Evolutionary conservation across 495 filamentous ascomycete genomes (phyloP).

Genomic region (Aspergillus leporis): DNA sequence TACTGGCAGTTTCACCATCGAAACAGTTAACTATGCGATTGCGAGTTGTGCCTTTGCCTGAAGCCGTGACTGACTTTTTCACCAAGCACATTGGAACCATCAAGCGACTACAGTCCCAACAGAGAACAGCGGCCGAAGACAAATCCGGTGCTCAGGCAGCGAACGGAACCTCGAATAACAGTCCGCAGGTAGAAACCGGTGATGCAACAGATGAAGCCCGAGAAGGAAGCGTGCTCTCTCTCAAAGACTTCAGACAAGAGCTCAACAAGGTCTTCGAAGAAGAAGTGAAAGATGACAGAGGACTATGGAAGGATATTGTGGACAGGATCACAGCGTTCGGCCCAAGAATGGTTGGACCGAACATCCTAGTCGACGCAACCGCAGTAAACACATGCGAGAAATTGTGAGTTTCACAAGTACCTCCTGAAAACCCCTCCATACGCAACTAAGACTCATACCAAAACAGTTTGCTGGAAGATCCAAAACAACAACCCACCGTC

Average conservation of each 20-base stretch:
- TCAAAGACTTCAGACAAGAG: conserved; percentile 73
- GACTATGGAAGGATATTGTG: conserved; percentile 74
- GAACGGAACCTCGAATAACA: conserved; percentile 28
- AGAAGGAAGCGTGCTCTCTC: conserved; percentile 57
- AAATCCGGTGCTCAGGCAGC: conserved; percentile 38
- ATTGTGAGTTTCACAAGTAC: conserved; percentile 56
- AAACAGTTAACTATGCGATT: conserved; percentile 81
- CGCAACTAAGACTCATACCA: conserved; percentile 17
- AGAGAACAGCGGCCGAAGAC: conserved; percentile 45
- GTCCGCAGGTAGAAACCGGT: conserved; percentile 30
- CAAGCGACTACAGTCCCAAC: conserved; percentile 74
- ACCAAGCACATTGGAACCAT: conserved; percentile 74
- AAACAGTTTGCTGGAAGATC: conserved; percentile 40
- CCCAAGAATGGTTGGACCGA: conserved; percentile 80
- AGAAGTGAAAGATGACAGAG: conserved; percentile 60
- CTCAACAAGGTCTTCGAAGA: conserved; percentile 65
- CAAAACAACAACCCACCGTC: conserved; percentile 32
- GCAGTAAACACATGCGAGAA: conserved; percentile 68
- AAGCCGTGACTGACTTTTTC: conserved; percentile 80
- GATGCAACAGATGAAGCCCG: conserved; percentile 50
- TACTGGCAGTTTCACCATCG: conserved; percentile 72
- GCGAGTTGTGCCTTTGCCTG: conserved; percentile 77
- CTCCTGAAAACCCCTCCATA: neutral
- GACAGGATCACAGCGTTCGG: conserved; percentile 89
- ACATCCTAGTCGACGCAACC: conserved; percentile 85